Evolutionary conservation across 179 eudicot species (phyloP), one percentile per base, ranked within the genome.

Genomic region (Camellia oleifera): DNA sequence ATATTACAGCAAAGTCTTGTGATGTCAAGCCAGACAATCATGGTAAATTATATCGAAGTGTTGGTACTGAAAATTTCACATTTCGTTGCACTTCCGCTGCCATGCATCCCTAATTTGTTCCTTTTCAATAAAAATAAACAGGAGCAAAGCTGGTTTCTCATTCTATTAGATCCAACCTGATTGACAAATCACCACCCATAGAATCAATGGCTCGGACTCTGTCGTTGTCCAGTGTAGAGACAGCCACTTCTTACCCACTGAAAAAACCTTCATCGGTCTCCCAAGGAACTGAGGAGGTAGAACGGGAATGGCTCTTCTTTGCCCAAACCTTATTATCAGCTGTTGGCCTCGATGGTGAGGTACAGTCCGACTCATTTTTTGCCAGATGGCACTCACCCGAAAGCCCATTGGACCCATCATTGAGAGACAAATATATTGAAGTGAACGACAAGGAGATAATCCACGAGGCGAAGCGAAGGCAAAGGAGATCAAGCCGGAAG

Each of bases 151-250:
- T 84, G 82, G 60, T 87, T 46, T 82, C 56, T 44, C 69, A 85
- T 73, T 73, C 86, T 52, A 69, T 89, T 78, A 83, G 76, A 78
- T 90, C 90, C 73, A 94, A 90, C 88, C 84, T 92, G 83, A 90
- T 95, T 32, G 97, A 88, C 82, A 94, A 96, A 86, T 96, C 99
- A 32, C 98, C 98, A 7, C 94, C 92, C 40, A 92, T 94, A 44
- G 99, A 95, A 82, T 96, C 98, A 53, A 88, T 96, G 82, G 86
- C 98, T 75, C 93, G 99, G 11, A 92, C 97, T 67, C 85, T 97
- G 63, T 88, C 97, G 62, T 92, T 95, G 97, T 75, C 85, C 71
- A 84, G 86, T 77, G 67, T 81, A 5, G 94, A 86, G 73, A 85
- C 88, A 40, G 84, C 93, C 69, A 78, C 84, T 32, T 86, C 81